phyloP scores from a whole-genome alignment of 2,329 filamentous ascomycete genomes.

The Aspergillus quadricinctus region DNA sequence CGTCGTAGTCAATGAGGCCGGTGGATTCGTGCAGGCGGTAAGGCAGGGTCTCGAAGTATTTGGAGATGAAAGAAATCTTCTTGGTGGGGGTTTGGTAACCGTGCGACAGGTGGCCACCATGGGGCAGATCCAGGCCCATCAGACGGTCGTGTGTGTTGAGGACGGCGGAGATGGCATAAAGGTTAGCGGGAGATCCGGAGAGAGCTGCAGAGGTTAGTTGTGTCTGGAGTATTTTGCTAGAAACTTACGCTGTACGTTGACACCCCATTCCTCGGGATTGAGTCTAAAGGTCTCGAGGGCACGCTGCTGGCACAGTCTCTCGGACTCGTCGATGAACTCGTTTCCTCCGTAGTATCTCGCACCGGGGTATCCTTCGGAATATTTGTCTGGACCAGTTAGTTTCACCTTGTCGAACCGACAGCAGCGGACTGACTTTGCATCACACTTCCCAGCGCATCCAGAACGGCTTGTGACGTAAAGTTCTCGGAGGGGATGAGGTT shows the following conservation, averaged over 20 bases:
- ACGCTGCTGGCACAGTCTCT: conserved; percentile 83
- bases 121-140: conserved; percentile 93
- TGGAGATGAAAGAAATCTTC: conserved; percentile 97
- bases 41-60: conserved; percentile 98
- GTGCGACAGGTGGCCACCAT: conserved; percentile 92
- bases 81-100: conserved; percentile 94
- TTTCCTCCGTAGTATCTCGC: conserved; percentile 96
- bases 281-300: conserved; percentile 84
- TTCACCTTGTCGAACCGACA: not conserved
- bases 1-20: conserved; percentile 95
- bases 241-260: conserved; percentile 80
- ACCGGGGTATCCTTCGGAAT: conserved; percentile 96
- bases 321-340: conserved; percentile 88
- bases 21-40: conserved; percentile 76
- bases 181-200: conserved; percentile 71
- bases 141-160: conserved; percentile 93
- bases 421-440: conserved; percentile 71
- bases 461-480: conserved; percentile 87
- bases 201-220: conserved; percentile 53
- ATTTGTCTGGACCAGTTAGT: conserved; percentile 68
- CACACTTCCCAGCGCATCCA: conserved; percentile 85
- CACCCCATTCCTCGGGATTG: conserved; percentile 84
- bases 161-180: conserved; percentile 88
- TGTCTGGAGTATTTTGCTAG: not conserved
- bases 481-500: conserved; percentile 95